A percentile compares a stretch with the other conserved stretches of the same genome.
Conservation (phyloP, 2,329 filamentous ascomycete genomes). For the Ophiostoma fasciatum region DNA sequence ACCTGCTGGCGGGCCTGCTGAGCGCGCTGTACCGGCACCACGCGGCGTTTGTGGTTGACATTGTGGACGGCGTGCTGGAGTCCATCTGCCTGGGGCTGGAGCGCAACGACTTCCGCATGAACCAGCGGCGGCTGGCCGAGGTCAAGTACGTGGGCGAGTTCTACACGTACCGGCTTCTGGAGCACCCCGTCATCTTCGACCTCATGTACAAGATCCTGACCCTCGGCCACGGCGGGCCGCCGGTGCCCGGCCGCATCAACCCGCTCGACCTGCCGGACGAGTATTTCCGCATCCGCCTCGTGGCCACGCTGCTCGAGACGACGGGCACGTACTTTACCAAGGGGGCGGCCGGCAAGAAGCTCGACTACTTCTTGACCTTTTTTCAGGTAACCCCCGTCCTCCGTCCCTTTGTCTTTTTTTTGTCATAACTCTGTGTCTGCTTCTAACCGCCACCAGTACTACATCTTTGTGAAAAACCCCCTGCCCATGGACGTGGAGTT, state of each 20-base stretch:
- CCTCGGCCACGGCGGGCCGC: constrained; percentile 79
- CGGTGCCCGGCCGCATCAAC: constrained; percentile 62
- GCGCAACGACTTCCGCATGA: constrained; percentile 94
- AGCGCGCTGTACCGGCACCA: constrained; percentile 86
- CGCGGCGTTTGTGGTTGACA: constrained; percentile 74
- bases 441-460: no score
- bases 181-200: constrained; percentile 91
- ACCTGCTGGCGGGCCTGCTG: constrained; percentile 78
- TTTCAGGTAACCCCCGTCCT: constrained; percentile 48
- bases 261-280: constrained; percentile 80
- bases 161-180: constrained; percentile 95
- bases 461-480: constrained; percentile 77
- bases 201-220: constrained; percentile 88
- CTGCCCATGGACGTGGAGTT: constrained; percentile 97
- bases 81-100: constrained; percentile 78
- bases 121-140: constrained; percentile 85
- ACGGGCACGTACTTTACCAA: constrained; percentile 94
- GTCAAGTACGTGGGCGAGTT: constrained; percentile 93
- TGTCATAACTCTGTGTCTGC: no score
- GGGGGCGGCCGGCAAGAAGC: constrained; percentile 85
- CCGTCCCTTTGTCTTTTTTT: neutral
- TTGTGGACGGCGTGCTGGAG: constrained; percentile 86
- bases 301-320: constrained; percentile 81
- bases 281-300: constrained; percentile 85
- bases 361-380: constrained; percentile 94